A percentile compares a stretch with the other conserved stretches of the same genome.
Conservation (phyloP, 2,329 filamentous ascomycete genomes). For the Pyrenochaeta sp. region DNA sequence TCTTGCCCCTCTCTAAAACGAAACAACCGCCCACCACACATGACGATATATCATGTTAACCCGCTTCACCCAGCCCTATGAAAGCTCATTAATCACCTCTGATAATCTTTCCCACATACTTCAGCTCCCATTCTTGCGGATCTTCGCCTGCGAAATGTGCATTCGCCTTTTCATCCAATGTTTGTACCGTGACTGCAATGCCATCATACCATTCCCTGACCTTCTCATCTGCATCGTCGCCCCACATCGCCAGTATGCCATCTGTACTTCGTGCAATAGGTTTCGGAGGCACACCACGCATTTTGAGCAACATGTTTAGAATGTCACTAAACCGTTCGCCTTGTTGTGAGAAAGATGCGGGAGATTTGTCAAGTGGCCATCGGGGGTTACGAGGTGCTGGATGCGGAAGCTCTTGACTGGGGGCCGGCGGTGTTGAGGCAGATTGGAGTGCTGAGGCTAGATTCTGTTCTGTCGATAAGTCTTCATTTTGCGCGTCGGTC, state of each 20-base stretch:
- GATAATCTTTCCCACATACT: constrained; percentile 49
- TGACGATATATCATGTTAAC: neutral
- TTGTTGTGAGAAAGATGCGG: constrained; percentile 62
- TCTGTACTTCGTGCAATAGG: constrained; percentile 42
- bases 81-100: constrained; percentile 24
- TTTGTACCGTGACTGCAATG: constrained; percentile 37
- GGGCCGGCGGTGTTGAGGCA: constrained; percentile 8
- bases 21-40: neutral
- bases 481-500: constrained; percentile 6
- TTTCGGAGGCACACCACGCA: constrained; percentile 60
- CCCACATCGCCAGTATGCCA: constrained; percentile 46
- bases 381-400: constrained; percentile 30
- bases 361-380: constrained; percentile 65
- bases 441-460: constrained; percentile 37
- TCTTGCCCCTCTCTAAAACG: neutral
- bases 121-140: constrained; percentile 48
- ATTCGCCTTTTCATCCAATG: constrained; percentile 39
- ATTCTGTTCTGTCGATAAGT: constrained; percentile 20
- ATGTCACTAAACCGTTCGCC: constrained; percentile 67
- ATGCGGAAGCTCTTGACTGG: constrained; percentile 6
- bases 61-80: neutral
- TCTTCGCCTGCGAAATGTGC: constrained; percentile 42
- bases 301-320: constrained; percentile 65
- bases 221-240: constrained; percentile 41
- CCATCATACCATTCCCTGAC: constrained; percentile 48